Percentiles rank a stretch among this genome's conserved stretches.
phyloP scores from a whole-genome alignment of 1,139 yeast species.

The Kodamaea anthophila region DNA sequence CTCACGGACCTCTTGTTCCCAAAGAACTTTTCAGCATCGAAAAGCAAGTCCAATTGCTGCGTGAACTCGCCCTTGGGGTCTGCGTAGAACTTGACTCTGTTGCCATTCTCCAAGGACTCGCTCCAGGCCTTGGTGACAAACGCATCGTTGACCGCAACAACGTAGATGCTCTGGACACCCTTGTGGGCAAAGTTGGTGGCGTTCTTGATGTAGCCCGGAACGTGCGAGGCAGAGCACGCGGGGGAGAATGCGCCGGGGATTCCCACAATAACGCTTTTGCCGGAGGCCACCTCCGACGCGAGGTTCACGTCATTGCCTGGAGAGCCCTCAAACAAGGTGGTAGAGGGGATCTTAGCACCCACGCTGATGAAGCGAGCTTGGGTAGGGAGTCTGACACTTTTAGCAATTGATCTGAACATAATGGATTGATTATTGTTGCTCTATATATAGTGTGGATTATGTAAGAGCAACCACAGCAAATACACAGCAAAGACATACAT shows the following conservation, averaged over 20 bases:
- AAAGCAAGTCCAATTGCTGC: conserved; percentile 50
- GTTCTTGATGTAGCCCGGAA: conserved; percentile 67
- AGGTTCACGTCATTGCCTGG: conserved; percentile 64
- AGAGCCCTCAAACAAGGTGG: conserved; percentile 52
- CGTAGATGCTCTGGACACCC: conserved; percentile 56
- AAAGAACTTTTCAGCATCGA: conserved; percentile 22
- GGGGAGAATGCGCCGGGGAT: conserved; percentile 93
- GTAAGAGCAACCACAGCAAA: too few species aligned
- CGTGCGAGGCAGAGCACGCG: conserved; percentile 71
- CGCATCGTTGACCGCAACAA: conserved; percentile 80
- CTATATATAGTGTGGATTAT: too few species aligned
- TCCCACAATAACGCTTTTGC: conserved; percentile 63
- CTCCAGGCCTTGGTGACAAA: conserved; percentile 84
- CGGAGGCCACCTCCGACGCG: conserved; percentile 45
- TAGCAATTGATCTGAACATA: conserved; percentile 6
- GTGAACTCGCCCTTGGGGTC: conserved; percentile 74
- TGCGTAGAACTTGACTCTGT: conserved; percentile 52
- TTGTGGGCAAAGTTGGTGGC: conserved; percentile 50
- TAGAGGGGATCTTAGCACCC: conserved; percentile 57
- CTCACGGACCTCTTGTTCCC: conserved; percentile 58
- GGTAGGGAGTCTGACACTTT: conserved; percentile 3
- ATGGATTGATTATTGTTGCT: too few species aligned
- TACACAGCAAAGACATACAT: too few species aligned
- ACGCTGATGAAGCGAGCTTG: conserved; percentile 27
- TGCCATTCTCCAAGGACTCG: conserved; percentile 28